Evolutionary conservation across 208 protist genomes (phyloP).

Genomic region (Crithidia mellificae): DNA sequence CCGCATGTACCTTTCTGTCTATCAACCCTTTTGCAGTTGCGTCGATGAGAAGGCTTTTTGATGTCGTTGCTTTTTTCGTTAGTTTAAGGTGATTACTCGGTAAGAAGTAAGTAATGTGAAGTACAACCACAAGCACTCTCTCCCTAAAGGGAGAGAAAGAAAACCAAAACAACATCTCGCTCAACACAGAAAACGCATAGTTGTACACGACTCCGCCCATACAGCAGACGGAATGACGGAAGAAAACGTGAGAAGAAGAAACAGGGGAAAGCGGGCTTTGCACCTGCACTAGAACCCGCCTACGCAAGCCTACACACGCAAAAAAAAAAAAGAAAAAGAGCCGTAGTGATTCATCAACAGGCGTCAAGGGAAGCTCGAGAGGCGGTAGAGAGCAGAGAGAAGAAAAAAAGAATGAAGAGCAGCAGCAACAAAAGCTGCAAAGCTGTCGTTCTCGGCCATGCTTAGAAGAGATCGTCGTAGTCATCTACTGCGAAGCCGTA

Average conservation of each 20-base stretch:
- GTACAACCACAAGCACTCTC: background rate
- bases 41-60: background rate
- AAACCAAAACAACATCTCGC: background rate
- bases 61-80: background rate
- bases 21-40: too few species aligned
- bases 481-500: constrained; percentile 92
- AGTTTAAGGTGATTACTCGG: background rate
- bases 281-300: too few species aligned
- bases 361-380: too few species aligned
- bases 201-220: background rate
- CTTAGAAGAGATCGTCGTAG: constrained; percentile 90
- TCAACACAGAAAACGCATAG: too few species aligned
- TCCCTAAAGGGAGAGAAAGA: background rate
- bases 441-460: too few species aligned
- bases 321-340: too few species aligned
- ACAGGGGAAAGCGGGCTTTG: too few species aligned
- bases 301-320: too few species aligned
- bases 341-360: too few species aligned
- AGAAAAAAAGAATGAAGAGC: too few species aligned
- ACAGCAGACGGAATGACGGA: background rate
- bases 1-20: too few species aligned
- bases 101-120: constrained; percentile 9
- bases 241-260: background rate
- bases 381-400: too few species aligned
- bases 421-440: background rate